phyloP scores from a whole-genome alignment of 2,329 filamentous ascomycete species.

The Pezicula carpinea region DNA sequence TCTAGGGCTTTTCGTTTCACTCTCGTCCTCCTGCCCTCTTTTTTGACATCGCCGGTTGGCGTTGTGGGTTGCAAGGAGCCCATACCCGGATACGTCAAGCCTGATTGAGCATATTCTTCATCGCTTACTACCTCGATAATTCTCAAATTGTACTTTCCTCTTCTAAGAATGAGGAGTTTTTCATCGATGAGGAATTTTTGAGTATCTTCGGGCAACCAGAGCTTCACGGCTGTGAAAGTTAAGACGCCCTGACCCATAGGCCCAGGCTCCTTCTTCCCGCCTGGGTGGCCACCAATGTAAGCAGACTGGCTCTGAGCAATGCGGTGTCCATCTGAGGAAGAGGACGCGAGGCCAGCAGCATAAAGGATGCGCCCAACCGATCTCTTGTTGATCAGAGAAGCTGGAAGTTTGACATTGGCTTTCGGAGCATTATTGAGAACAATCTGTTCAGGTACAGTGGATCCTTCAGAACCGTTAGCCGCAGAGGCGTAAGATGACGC shows the following conservation, averaged over 20 bases:
- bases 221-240: conserved; percentile 57
- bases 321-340: conserved; percentile 53
- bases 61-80: too few species aligned
- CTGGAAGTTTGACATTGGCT: conserved; percentile 54
- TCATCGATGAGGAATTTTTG: conserved; percentile 56
- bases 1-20: too few species aligned
- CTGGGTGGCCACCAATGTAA: conserved; percentile 54
- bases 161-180: conserved; percentile 54
- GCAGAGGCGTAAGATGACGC: conserved; percentile 4
- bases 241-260: conserved; percentile 46
- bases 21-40: too few species aligned
- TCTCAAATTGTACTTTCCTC: conserved; percentile 59
- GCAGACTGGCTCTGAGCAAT: conserved; percentile 50
- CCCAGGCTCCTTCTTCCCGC: conserved; percentile 30
- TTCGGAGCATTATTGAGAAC: conserved; percentile 43
- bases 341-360: conserved; percentile 54
- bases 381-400: conserved; percentile 46
- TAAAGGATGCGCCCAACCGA: conserved; percentile 56
- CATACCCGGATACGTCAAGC: conserved; percentile 1
- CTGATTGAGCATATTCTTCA: conserved; percentile 30
- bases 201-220: conserved; percentile 53
- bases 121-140: conserved; percentile 56
- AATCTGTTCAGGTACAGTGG: conserved; percentile 3
- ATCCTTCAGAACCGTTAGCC: conserved; percentile 1
- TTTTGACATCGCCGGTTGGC: too few species aligned